Evolutionary conservation across 2,329 filamentous ascomycete genomes (phyloP).

Genomic region (Pseudocercospora macadamiae): DNA sequence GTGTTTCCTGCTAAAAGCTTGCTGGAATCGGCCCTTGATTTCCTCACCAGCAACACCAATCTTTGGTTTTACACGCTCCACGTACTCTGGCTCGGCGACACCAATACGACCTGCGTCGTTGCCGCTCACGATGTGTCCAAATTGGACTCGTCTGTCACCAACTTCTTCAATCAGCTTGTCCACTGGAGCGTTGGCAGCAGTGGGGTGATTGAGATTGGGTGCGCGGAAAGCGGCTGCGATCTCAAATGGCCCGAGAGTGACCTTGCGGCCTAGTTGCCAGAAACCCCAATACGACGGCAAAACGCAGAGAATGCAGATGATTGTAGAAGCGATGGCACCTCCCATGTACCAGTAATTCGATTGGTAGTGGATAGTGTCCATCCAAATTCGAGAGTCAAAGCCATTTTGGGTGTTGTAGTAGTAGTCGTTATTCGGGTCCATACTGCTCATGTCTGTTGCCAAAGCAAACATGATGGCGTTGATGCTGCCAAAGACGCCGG

Average conservation of each 20-base stretch:
- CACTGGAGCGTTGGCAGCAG: conserved; percentile 10
- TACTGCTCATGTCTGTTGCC: not conserved
- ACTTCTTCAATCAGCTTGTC: conserved; percentile 13
- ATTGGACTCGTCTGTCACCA: conserved; percentile 15
- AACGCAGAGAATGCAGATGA: conserved; percentile 37
- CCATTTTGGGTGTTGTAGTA: not conserved
- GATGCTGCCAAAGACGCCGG: conserved; percentile 12
- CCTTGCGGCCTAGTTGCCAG: conserved; percentile 21
- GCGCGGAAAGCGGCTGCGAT: conserved; percentile 41
- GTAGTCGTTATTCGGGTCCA: not conserved
- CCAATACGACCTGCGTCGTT: conserved; percentile 16
- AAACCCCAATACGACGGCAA: conserved; percentile 41
- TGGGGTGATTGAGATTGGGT: conserved; percentile 15
- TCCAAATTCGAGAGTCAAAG: not conserved
- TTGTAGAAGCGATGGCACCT: conserved; percentile 35
- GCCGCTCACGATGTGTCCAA: conserved; percentile 17
- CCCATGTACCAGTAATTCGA: conserved; percentile 35
- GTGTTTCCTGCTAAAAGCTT: not conserved
- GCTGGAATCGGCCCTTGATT: conserved; percentile 3
- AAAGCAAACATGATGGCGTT: conserved; percentile 26
- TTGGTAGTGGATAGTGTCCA: conserved; percentile 28
- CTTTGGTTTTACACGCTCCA: conserved; percentile 17
- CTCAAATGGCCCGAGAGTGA: conserved; percentile 40
- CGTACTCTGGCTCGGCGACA: conserved; percentile 21
- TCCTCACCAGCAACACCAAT: conserved; percentile 9